phyloP scores from a whole-genome alignment of 2,329 filamentous ascomycete genomes.

The Magnaporthales sp. region DNA sequence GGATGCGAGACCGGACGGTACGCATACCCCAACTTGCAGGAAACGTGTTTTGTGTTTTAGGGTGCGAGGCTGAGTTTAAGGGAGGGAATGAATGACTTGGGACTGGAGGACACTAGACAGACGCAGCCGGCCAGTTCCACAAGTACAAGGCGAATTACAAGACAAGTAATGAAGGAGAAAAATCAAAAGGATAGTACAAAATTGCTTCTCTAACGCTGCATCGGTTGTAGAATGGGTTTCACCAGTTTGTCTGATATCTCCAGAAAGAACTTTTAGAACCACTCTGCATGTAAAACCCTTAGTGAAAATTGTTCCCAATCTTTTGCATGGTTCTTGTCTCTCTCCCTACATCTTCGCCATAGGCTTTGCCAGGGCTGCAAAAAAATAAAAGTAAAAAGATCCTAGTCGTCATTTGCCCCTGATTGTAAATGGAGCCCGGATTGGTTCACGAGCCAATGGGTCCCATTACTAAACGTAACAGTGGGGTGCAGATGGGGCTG shows the following conservation, averaged over 20 bases:
- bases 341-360: neutral
- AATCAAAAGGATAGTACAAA: neutral
- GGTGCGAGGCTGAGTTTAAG: neutral
- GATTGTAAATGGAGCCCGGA: neutral
- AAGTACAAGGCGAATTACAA: neutral
- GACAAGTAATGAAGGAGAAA: neutral
- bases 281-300: neutral
- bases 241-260: neutral
- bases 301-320: neutral
- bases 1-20: constrained; percentile 3
- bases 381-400: neutral
- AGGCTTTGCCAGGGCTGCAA: neutral
- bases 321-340: neutral
- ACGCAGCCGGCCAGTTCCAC: neutral
- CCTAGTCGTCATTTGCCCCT: neutral
- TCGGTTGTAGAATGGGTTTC: neutral
- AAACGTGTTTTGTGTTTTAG: neutral
- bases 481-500: neutral
- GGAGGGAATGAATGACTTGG: neutral
- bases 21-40: constrained; percentile 1
- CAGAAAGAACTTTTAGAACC: neutral
- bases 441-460: neutral
- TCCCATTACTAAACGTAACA: neutral
- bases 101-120: neutral
- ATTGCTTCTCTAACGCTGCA: neutral